Evolutionary conservation across 345 rosid genomes (phyloP).

Genomic region (Alliaria petiolata): DNA sequence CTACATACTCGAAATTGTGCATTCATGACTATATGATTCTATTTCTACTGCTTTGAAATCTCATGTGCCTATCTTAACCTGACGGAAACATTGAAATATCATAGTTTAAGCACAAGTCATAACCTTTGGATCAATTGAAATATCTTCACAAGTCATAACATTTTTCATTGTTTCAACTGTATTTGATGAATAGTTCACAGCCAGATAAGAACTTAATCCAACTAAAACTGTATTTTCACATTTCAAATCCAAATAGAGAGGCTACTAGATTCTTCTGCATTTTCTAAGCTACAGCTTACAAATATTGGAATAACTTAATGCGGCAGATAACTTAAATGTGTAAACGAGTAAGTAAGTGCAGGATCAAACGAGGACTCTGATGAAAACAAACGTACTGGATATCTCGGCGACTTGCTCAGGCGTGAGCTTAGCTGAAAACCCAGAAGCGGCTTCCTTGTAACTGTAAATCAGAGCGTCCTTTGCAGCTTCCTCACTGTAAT

Average conservation of each 20-base stretch:
- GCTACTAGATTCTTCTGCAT: not conserved
- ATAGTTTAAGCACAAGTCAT: not conserved
- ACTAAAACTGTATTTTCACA: not conserved
- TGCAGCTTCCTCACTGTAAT: slow-evolving; percentile 70
- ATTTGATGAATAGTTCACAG: not conserved
- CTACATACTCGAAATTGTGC: not conserved
- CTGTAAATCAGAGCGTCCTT: slow-evolving; percentile 70
- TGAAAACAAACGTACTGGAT: slow-evolving; percentile 41
- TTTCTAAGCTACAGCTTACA: too few relatives aligned
- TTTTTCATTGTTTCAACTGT: not conserved
- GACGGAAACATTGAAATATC: not conserved
- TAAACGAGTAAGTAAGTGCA: not conserved
- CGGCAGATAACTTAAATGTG: too few relatives aligned
- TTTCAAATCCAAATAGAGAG: not conserved
- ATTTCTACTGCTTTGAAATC: not conserved
- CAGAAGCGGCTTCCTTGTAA: slow-evolving; percentile 77
- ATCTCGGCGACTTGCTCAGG: slow-evolving; percentile 67
- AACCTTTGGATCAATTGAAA: not conserved
- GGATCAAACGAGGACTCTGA: not conserved
- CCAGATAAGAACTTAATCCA: not conserved
- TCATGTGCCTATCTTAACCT: too few relatives aligned
- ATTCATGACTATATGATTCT: not conserved
- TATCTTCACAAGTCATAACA: not conserved
- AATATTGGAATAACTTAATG: not conserved
- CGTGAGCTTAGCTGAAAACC: slow-evolving; percentile 90